Evolutionary conservation across 768 basidiomycete species (phyloP).

Genomic region (Pholiota microspora): DNA sequence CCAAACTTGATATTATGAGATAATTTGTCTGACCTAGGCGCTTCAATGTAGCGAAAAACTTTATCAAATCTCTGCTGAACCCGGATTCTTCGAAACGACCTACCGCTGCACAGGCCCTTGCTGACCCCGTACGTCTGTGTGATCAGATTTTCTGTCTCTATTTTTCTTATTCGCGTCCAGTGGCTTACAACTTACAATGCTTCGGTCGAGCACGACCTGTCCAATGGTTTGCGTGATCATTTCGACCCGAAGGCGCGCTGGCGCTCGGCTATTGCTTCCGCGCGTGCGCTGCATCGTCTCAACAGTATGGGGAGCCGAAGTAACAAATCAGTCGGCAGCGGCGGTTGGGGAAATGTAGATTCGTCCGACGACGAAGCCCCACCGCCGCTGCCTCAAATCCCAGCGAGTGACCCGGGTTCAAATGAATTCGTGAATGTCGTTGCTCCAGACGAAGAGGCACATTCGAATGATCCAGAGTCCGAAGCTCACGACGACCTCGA

Average conservation of each 20-base stretch:
- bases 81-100: conserved; percentile 70
- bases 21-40: too few relatives aligned
- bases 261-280: conserved; percentile 64
- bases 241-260: conserved; percentile 77
- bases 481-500: too few relatives aligned
- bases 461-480: too few relatives aligned
- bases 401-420: conserved; percentile 28
- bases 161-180: conserved; percentile 33
- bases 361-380: conserved; percentile 4
- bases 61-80: conserved; percentile 70
- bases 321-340: conserved; percentile 16
- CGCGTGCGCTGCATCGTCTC: conserved; percentile 40
- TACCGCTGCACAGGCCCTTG: conserved; percentile 69
- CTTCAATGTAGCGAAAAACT: conserved; percentile 88
- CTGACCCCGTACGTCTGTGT: conserved; percentile 54
- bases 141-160: background rate
- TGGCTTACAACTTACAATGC: conserved; percentile 73
- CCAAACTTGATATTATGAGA: background rate
- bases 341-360: conserved; percentile 24
- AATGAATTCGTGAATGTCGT: conserved; percentile 42
- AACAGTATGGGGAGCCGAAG: conserved; percentile 26
- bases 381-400: background rate
- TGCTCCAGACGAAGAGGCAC: conserved; percentile 21
- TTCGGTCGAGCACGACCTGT: conserved; percentile 73
- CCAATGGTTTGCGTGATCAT: conserved; percentile 70